phyloP scores from a whole-genome alignment of 176 grass and related monocot species.

The Thinopyrum elongatum region DNA sequence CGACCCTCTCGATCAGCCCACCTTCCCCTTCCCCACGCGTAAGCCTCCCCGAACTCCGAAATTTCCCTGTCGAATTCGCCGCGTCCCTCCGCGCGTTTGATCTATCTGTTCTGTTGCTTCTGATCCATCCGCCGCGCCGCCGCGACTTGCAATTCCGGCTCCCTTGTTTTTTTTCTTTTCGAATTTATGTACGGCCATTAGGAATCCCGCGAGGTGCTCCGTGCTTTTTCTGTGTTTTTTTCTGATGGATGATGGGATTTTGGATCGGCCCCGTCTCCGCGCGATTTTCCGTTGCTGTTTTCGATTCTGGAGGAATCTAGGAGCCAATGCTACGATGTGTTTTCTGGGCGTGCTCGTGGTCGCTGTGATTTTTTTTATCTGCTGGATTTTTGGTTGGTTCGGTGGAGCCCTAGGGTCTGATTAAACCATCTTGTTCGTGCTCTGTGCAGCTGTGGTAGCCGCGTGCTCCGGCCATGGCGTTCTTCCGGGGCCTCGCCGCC shows the following conservation, averaged over 20 bases:
- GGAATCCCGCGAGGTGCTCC: background rate
- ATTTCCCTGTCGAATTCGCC: background rate
- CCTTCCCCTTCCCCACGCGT: background rate
- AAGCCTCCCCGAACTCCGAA: background rate
- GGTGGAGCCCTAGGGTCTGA: background rate
- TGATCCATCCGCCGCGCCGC: background rate
- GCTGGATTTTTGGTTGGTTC: background rate
- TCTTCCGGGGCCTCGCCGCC: conserved; percentile 63
- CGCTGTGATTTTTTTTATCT: background rate
- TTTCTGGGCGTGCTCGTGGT: background rate
- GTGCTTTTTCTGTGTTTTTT: background rate
- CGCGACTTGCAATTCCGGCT: background rate
- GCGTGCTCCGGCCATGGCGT: conserved; percentile 55
- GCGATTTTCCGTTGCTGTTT: background rate
- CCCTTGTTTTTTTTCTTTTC: background rate
- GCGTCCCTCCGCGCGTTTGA: background rate
- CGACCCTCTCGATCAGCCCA: background rate
- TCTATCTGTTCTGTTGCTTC: background rate
- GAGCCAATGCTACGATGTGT: background rate
- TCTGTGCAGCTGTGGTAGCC: conserved; percentile 37
- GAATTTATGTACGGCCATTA: background rate
- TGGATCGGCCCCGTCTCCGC: background rate
- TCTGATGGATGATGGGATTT: background rate
- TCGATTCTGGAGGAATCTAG: background rate
- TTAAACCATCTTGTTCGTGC: background rate